Base-by-base conservation (phyloP, 768 basidiomycete genomes). In the Gloeophyllum trabeum region DNA sequence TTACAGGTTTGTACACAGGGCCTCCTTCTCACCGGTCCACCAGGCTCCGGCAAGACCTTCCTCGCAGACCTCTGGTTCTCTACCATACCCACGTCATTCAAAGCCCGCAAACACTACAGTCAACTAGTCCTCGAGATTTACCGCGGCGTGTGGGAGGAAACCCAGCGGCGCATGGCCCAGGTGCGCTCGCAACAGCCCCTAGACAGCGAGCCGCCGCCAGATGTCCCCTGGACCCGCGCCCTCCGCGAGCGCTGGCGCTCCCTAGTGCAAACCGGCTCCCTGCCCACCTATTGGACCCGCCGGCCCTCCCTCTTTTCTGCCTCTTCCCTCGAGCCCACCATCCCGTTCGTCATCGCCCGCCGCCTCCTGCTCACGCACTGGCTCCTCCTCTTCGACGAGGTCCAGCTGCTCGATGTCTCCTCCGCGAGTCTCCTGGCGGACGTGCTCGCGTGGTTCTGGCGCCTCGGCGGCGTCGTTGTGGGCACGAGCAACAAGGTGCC, bases 381-480 rank as follows among this genome's bases (percentile, higher is more conserved):
- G 66, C 57, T 73, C 4, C 61, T 74, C 22, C 68, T 70, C 18
- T 76, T 79, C 54, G 75, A 79, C 47, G 73, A 80, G 55, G 57
- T 79, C 2, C 77, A 78, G 52, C 64, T 78, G 4, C 66, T 77
- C 4, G 76, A 77, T 52, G 71, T 76, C 1, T 75, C 75, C 0
- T 74, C 73, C 24, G 75, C 77, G 1, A 63, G 63, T 5, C 58
- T 73, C 1, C 58, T 71, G 4, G 65, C 66, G 5, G 67, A 70
- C 44, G 73, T 79, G 4, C 54, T 78, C 13, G 68, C 71, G 10
- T 79, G 73, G 73, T 79, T 71, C 51, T 78, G 75, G 76, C 63
- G 75, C 4, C 63, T 81, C 54, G 76, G 75, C 14, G 75, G 76
- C 2, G 70, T 79, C 5, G 62, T 80, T 28, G 61, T 68, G 21